Evolutionary conservation across 768 basidiomycete genomes (phyloP).

Genomic region (Rhodotorula babjevae): DNA sequence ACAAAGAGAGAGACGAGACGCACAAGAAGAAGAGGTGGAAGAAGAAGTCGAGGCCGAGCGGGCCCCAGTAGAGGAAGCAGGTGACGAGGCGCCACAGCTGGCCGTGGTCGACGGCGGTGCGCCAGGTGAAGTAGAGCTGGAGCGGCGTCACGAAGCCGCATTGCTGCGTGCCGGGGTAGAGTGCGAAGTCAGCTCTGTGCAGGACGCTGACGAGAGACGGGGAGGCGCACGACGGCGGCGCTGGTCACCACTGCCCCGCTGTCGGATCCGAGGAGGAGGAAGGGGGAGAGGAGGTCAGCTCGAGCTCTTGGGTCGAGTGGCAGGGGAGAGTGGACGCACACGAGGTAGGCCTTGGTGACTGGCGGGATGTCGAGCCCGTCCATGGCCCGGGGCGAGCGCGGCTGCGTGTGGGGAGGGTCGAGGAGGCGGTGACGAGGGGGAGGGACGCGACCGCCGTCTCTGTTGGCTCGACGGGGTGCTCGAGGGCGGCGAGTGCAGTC

Average conservation of each 20-base stretch:
- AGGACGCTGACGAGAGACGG: no score
- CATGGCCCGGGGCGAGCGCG: not conserved
- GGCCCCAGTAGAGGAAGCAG: conserved; percentile 94
- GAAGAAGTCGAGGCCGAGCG: conserved; percentile 84
- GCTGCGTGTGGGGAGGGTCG: not conserved
- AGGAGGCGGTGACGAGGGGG: not conserved
- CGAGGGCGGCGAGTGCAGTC: no score
- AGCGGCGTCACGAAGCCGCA: conserved; percentile 41
- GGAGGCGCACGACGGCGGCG: conserved; percentile 34
- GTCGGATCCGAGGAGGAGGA: not conserved
- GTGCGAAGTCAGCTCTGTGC: not conserved
- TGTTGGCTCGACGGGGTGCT: no score
- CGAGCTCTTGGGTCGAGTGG: no score
- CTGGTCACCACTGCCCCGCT: conserved; percentile 38
- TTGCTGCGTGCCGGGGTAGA: conserved; percentile 26
- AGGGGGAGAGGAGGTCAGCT: not conserved
- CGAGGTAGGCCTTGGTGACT: conserved; percentile 39
- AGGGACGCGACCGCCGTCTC: no score
- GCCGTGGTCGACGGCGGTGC: conserved; percentile 35
- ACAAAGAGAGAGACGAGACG: conserved; percentile 45
- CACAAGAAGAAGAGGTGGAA: conserved; percentile 99
- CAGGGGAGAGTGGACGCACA: conserved; percentile 19
- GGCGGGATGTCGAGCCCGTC: conserved; percentile 38
- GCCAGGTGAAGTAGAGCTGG: conserved; percentile 44
- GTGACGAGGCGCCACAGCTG: conserved; percentile 73